Base-by-base conservation (phyloP, 345 rosid genomes). In the Reutealis trisperma region DNA sequence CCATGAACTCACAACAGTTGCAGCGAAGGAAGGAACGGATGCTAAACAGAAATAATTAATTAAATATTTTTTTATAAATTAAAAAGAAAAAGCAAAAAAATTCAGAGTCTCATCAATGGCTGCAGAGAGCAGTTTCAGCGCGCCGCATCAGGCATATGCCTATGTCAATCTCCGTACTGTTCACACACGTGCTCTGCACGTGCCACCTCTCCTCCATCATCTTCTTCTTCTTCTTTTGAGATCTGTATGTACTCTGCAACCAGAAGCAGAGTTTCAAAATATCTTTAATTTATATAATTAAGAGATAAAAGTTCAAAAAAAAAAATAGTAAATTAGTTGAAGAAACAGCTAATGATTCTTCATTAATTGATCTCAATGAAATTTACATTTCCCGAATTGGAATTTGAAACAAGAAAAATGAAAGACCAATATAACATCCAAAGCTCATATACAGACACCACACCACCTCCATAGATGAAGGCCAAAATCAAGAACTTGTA, bases 351-450 rank as follows among this genome's bases (percentile, higher is more conserved):
- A 27, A 47, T 30, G 37, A 63, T 54, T 21, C 78, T 77, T 72
- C 83, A 77, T 83, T 81, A 65, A 78, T 37, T 37, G 6, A 75
- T 70, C 85, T 82, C 84, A 76, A 47, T 57, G 67, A 76, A 78
- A 86, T 84, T 63, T 85, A 81, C 89, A 86, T 84, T 81, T 85
- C 75, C 84, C 79, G 82, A 68, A 71, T 63, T 44, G 45, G 34
- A 67, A 67, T 37, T 51, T 34, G 21, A 54, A 42, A 19, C 13
- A 32, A 22, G 34, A 3, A 59, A 21, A 63, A 6, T 37, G 45
- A 11, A 70, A 41, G 30, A 49, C 65, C 51, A 63, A 71, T 25
- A 68, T 49, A 67, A 62, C 63, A 8, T 9, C 59, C 22, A 59
- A 37, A 25, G 44, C 75, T 52, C 76, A 75, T 80, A 30, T 65